Conservation (phyloP, 805 yeast species). For the Wickerhamiella bombiphila region DNA sequence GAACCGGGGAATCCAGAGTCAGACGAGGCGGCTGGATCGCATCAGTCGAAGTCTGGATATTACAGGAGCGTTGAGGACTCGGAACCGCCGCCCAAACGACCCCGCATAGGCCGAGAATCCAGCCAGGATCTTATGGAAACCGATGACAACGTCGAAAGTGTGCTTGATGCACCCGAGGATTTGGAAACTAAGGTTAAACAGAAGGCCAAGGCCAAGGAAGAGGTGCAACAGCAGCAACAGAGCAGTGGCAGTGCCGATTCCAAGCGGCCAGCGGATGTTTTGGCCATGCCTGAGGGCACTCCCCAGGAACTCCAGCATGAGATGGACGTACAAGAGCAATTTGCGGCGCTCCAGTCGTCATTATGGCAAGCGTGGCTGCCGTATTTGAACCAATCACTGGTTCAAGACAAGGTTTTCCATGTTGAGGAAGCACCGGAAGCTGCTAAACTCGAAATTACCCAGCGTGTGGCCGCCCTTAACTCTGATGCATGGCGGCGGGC, state of each 20-base stretch:
- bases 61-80: no score
- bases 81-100: no score
- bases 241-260: neutral
- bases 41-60: no score
- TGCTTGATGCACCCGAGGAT: neutral
- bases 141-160: neutral
- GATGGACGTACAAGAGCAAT: neutral
- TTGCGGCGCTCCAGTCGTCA: neutral
- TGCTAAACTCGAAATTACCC: neutral
- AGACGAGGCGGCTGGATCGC: no score
- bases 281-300: neutral
- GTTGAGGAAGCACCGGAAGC: no score
- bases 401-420: no score
- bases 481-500: neutral
- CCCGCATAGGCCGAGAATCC: no score
- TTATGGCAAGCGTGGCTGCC: neutral
- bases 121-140: neutral
- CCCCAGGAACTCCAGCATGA: neutral
- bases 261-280: neutral
- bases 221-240: neutral
- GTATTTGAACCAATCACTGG: neutral
- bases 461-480: neutral
- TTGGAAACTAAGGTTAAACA: neutral
- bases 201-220: neutral
- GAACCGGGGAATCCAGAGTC: no score